Evolutionary conservation across 1,139 yeast species (phyloP).

Genomic region (Saccharomyces hybrid): DNA sequence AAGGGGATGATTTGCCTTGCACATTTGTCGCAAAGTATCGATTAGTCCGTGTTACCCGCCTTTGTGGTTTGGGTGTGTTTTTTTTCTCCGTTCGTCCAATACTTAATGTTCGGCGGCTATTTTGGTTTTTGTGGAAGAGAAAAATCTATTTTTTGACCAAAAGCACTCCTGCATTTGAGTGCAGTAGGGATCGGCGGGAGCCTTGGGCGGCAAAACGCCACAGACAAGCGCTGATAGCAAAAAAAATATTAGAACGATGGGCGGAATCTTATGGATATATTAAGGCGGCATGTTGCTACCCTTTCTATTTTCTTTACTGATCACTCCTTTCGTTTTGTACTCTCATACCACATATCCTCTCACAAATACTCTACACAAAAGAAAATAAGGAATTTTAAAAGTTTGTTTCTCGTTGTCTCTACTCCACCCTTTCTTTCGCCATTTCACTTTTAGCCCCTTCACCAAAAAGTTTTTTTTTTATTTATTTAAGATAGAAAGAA

Average conservation of each 20-base stretch:
- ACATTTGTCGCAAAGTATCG: background rate
- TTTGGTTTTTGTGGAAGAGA: background rate
- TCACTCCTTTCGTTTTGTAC: background rate
- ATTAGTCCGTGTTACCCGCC: background rate
- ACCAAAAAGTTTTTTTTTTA: background rate
- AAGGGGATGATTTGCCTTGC: background rate
- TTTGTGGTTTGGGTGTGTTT: background rate
- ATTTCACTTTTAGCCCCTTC: background rate
- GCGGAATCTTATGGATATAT: background rate
- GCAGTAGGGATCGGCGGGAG: background rate
- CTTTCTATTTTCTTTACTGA: conserved; percentile 4
- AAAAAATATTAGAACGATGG: background rate
- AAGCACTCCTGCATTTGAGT: background rate
- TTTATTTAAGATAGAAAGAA: background rate
- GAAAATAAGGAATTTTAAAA: background rate
- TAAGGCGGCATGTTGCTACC: background rate
- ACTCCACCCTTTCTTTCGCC: background rate
- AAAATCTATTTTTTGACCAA: background rate
- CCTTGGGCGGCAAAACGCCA: background rate
- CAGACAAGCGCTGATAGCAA: background rate
- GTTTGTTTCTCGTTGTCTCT: background rate
- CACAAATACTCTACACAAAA: background rate
- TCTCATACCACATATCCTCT: background rate
- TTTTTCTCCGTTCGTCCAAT: background rate
- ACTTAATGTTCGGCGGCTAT: background rate